These are phyloP conservation scores for Sordariomycetes sp. DNA, from an alignment of 2,329 filamentous ascomycete genomes.

Conservation along the genomic window DNA sequence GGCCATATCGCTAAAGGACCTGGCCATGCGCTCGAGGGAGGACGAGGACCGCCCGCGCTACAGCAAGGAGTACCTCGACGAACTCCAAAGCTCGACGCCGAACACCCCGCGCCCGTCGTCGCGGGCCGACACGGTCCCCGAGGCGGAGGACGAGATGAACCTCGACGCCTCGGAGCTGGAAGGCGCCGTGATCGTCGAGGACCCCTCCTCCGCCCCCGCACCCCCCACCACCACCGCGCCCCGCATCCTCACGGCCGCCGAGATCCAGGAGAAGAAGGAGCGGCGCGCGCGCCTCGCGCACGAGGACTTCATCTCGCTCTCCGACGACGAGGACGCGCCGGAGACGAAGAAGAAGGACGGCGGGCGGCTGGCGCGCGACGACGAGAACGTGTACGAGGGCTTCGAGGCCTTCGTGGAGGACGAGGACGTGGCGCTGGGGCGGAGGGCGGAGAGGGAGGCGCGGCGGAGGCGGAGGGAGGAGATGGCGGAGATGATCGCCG, in stretches of 20 bases:
- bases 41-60: conserved; percentile 68
- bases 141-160: conserved; percentile 32
- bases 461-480: conserved; percentile 56
- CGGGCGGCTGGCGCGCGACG: conserved; percentile 68
- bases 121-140: conserved; percentile 13
- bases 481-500: conserved; percentile 74
- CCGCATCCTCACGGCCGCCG: conserved; percentile 66
- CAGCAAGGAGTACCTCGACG: conserved; percentile 75
- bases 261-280: conserved; percentile 87
- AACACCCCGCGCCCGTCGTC: conserved; percentile 48
- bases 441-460: conserved; percentile 66
- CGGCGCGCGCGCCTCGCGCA: conserved; percentile 71
- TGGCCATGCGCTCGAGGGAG: conserved; percentile 47
- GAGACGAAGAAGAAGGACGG: conserved; percentile 42
- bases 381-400: conserved; percentile 87
- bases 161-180: conserved; percentile 51
- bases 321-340: conserved; percentile 31
- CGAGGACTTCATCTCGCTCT: conserved; percentile 54
- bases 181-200: conserved; percentile 54
- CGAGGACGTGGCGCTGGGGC: conserved; percentile 66
- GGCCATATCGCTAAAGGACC: conserved; percentile 34
- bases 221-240: conserved; percentile 17
- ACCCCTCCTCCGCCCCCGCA: conserved; percentile 12
- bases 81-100: conserved; percentile 77
- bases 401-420: conserved; percentile 90